Evolutionary conservation across 2,329 filamentous ascomycete genomes (phyloP).

Genomic region (Pleochaeta shiraiana): DNA sequence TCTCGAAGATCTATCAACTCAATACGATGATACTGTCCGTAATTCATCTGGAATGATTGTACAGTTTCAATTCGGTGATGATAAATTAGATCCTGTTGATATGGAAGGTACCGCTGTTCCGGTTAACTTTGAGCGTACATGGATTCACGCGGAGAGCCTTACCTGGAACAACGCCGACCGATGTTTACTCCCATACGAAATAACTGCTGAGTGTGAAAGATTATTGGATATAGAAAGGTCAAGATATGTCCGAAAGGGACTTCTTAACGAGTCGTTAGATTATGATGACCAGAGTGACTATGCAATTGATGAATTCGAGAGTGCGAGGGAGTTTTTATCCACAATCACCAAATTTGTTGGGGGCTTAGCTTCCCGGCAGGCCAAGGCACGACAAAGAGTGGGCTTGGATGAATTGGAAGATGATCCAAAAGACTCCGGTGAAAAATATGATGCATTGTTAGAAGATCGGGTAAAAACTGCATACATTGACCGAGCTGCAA

Average conservation of each 20-base stretch:
- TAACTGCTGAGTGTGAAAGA: slow-evolving; percentile 42
- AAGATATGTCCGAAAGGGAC: slow-evolving; percentile 36
- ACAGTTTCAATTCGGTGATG: slow-evolving; percentile 94
- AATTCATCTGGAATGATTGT: slow-evolving; percentile 78
- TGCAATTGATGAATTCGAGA: slow-evolving; percentile 58
- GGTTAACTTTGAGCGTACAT: slow-evolving; percentile 81
- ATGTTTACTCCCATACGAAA: slow-evolving; percentile 52
- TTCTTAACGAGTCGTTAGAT: slow-evolving; percentile 39
- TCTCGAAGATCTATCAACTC: slow-evolving; percentile 76
- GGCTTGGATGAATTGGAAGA: slow-evolving; percentile 27
- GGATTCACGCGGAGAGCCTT: slow-evolving; percentile 52
- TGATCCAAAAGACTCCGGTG: slow-evolving; percentile 15
- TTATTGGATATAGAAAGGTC: slow-evolving; percentile 46
- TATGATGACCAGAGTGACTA: slow-evolving; percentile 51
- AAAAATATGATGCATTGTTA: slow-evolving; percentile 15
- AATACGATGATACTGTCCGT: slow-evolving; percentile 87
- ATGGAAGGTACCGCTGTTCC: slow-evolving; percentile 93
- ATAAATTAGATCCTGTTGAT: slow-evolving; percentile 86
- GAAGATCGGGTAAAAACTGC: slow-evolving; percentile 15
- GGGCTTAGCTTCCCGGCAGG: slow-evolving; percentile 38
- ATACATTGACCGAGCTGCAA: slow-evolving; percentile 48
- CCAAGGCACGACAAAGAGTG: slow-evolving; percentile 27
- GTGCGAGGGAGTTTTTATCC: slow-evolving; percentile 59
- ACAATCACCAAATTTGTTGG: slow-evolving; percentile 54
- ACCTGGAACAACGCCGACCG: slow-evolving; percentile 63